Base-by-base conservation (phyloP, 1,284 basidiomycete genomes). In the Austropuccinia psidii region DNA sequence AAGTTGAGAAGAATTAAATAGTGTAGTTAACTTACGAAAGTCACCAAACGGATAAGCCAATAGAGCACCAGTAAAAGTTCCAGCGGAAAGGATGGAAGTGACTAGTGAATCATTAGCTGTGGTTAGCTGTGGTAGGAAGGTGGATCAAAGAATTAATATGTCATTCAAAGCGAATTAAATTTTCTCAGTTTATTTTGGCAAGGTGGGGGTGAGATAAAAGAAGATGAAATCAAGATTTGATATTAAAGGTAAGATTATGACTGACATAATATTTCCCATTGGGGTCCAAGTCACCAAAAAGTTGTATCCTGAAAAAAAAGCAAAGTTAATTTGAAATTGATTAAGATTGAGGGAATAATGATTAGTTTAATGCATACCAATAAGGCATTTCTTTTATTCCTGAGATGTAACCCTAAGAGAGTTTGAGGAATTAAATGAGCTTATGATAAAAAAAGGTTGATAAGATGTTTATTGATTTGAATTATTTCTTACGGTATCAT, bases 331-430 rank as follows among this genome's bases (percentile, higher is more conserved):
- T 3, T 29, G 31, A 66, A 35, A 27, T 37, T 31, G 24, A 33
- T n/a, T 31, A n/a, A 33, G 24, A 24, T 15, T 19, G 24, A 7
- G 61, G 7, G 6, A 13, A n/a, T 9, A 39, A 6, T 27, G 47
- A 47, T 29, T 9, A 27, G 24, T 33, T 6, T n/a, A 37, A 31
- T 31, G 57, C 61, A 24, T 41, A 65, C 70, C 70, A 73, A 41
- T 64, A 73, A 9, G 47, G 35, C 70, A 73, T 73, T 43, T 73
- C 70, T 52, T 73, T 73, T 39, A 41, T 55, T 31, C 70, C 70
- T 39, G 70, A 64, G 31, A 73, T 73, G 43, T 73, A 73, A 55
- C 70, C 69, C 69, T 72, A 31, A 29, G 37, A 33, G 21, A 24
- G 9, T 11, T 17, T 4, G 21, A 4, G 33, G 11, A 21, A 33